Conservation (phyloP, 768 basidiomycete species). For the Termitomyces sp. region DNA sequence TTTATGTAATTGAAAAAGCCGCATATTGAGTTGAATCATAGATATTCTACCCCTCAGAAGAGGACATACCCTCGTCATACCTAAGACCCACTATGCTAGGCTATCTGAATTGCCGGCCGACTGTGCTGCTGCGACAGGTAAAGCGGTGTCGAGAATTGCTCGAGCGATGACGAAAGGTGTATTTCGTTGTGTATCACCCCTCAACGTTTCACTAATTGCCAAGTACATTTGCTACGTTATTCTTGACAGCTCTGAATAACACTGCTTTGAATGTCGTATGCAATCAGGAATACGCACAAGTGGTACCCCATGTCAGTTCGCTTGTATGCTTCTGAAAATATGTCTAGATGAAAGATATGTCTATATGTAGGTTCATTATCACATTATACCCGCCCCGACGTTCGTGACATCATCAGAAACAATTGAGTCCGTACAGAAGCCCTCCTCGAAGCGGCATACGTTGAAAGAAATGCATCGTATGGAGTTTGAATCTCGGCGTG, state of each 20-base stretch:
- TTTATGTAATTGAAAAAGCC: neutral
- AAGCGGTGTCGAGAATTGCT: conserved; percentile 55
- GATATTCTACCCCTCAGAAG: conserved; percentile 64
- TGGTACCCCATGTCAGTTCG: conserved; percentile 62
- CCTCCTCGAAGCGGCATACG: conserved; percentile 25
- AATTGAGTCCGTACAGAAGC: neutral
- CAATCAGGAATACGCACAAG: conserved; percentile 79
- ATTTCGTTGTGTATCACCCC: neutral
- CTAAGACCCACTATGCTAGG: conserved; percentile 55
- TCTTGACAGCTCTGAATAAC: conserved; percentile 46
- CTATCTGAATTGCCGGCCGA: conserved; percentile 62
- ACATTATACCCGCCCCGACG: conserved; percentile 67
- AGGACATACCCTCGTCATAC: conserved; percentile 68
- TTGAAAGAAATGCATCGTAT: conserved; percentile 50
- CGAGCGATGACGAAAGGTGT: conserved; percentile 57
- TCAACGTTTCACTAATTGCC: conserved; percentile 2
- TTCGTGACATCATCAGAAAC: conserved; percentile 21
- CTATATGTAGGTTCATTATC: conserved; percentile 58
- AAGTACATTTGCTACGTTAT: neutral
- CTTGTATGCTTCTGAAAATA: neutral
- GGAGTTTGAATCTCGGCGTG: conserved; percentile 52
- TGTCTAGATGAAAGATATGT: neutral
- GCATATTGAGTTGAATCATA: conserved; percentile 16
- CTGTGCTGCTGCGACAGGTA: conserved; percentile 51
- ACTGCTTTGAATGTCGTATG: conserved; percentile 72